A percentile compares a stretch with the other conserved stretches of the same genome.
Evolutionary conservation across 129 eudicot species (phyloP).

Genomic region (Flaveria ramosissima): DNA sequence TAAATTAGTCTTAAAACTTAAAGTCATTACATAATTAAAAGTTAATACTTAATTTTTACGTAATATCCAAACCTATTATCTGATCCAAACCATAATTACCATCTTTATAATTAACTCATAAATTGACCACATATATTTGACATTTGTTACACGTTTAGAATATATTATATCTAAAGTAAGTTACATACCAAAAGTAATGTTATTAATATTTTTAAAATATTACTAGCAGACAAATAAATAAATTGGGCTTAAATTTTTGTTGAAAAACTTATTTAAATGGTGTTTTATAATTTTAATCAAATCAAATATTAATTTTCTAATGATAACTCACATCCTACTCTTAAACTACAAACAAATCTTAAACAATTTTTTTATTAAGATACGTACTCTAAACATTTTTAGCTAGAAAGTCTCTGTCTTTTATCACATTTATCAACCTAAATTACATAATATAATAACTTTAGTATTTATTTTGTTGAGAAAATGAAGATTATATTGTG

Average conservation of each 20-base stretch:
- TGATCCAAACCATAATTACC: too few relatives aligned
- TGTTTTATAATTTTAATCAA: not conserved
- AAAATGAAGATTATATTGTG: not conserved
- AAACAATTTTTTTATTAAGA: too few relatives aligned
- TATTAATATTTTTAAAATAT: not conserved
- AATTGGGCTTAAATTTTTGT: not conserved
- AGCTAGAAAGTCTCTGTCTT: too few relatives aligned
- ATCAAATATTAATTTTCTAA: not conserved
- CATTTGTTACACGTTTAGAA: not conserved
- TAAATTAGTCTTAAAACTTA: too few relatives aligned
- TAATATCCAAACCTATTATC: too few relatives aligned
- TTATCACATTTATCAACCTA: too few relatives aligned
- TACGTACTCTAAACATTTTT: too few relatives aligned
- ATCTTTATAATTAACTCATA: not conserved
- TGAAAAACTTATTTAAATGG: not conserved
- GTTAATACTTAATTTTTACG: too few relatives aligned
- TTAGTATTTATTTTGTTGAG: not conserved
- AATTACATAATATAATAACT: too few relatives aligned
- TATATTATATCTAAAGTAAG: not conserved
- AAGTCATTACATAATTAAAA: too few relatives aligned
- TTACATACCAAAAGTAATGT: not conserved
- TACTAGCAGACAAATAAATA: not conserved
- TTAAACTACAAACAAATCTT: too few relatives aligned
- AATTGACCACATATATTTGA: not conserved
- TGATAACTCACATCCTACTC: too few relatives aligned